Evolutionary conservation across 495 filamentous ascomycete genomes (phyloP), one percentile per base, ranked within the genome.

Genomic region (Penicillium silybi): DNA sequence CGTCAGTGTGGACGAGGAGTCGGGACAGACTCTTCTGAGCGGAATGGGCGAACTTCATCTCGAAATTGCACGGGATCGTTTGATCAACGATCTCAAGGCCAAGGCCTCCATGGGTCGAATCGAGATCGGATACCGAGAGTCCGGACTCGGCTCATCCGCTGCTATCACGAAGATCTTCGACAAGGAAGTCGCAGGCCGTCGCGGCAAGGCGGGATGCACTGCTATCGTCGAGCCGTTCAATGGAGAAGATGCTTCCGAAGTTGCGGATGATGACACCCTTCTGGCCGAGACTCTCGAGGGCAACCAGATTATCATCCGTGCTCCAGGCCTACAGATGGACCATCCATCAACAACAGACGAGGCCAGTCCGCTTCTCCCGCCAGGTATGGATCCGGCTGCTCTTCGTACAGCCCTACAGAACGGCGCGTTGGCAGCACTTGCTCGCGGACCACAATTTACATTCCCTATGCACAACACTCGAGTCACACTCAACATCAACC

Each of bases 1-100:
- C 20, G 83, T 96, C 62, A 85, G 74, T 41, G 71, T 86, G 18
- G 90, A 97, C 61, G 86, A 92, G 57, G 95, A 97, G 62, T 90
- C 89, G 0, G 93, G 92, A 1, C 92, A 96, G 57, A 96, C 91
- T 16, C 85, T 95, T 8, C 76, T 99, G 1, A 89, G 88, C 34
- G 95, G 95, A 10, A 99, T 99, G 95, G 95, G 95, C 3, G 89
- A 96, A 46, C 81, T 99, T n/a, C 95, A 99, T 66, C 82, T 99
- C 3, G 95, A 99, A 57, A 93, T 99, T 32, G 91, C 95, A 3
- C 77, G 86, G 23, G 90, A 97, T 68, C 80, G 92, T 18, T 82
- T 99, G 6, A 79, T 92, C 46, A 85, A 86, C 32, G 89, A 97
- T 56, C 85, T 96, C 68, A 96, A 92, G 63, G 90, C 79, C 55